Conservation (phyloP, 169 alveolate species). For the Blepharisma undulans region DNA sequence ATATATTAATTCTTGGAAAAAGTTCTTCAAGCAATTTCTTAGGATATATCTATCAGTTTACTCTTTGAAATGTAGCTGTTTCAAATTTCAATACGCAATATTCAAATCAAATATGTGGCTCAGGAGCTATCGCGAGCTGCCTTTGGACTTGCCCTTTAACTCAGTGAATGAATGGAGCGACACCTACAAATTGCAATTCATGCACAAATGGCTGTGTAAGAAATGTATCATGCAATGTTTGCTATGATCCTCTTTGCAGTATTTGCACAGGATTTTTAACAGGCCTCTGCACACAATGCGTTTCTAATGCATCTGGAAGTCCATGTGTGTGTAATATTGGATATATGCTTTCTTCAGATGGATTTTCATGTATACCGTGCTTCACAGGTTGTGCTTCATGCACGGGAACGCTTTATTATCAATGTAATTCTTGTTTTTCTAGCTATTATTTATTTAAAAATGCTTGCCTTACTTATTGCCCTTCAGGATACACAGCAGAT, state of each 20-base stretch:
- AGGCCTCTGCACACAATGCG: neutral
- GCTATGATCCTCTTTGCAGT: neutral
- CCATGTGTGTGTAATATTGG: neutral
- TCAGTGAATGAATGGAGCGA: neutral
- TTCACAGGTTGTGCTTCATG: neutral
- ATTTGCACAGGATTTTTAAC: neutral
- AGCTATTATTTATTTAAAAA: neutral
- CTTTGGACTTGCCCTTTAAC: neutral
- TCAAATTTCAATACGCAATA: neutral
- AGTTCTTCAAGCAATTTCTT: neutral
- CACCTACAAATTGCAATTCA: neutral
- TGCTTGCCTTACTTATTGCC: neutral
- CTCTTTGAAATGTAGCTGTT: neutral
- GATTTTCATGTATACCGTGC: neutral
- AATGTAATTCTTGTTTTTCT: neutral
- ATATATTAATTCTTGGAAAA: neutral
- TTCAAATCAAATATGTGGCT: neutral
- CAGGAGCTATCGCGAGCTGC: neutral
- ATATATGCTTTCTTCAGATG: neutral
- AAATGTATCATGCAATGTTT: neutral
- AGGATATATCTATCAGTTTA: neutral
- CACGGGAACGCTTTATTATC: neutral
- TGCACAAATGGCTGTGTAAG: conserved; percentile 7
- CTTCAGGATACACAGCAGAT: conserved; percentile 11
- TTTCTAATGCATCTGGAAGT: neutral